Evolutionary conservation across 2,329 filamentous ascomycete genomes (phyloP), one percentile per base, ranked within the genome.

Genomic region (Pseudogymnoascus sp.): DNA sequence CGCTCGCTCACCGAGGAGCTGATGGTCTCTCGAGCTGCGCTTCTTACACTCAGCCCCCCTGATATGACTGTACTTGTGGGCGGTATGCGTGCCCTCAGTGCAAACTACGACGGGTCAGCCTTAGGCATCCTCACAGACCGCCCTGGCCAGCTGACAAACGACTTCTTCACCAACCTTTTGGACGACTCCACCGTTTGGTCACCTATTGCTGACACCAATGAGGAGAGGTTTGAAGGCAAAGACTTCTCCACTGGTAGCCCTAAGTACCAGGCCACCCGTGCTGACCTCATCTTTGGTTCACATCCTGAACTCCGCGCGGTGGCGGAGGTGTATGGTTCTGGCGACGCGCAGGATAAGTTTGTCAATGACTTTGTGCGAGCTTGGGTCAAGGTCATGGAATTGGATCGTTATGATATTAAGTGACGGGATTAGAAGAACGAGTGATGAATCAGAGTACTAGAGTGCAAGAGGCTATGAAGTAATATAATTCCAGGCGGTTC

Each of bases 111-210:
- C 64, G 80, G 81, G 57, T 83, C 81, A 4, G 71, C 75, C 33
- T 72, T 80, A 65, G 83, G 83, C 67, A 76, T 85, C 65, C 77
- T 85, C 71, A 86, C 83, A 67, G 76, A 79, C 69, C 76, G 74
- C 11, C 82, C 82, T 1, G 83, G 83, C 65, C 74, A 79, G 67
- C 78, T 86, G 66, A 82, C 79, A 70, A 84, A 83, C 73, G 83
- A 86, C 74, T 86, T 85, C 78, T 85, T 86, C 72, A 77, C 81
- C 72, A 84, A 85, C 74, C 74, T 86, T 21, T 80, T 86, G 50
- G 83, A 86, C 71, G 80, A 77, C 69, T 75, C 72, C 74, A 82
- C 78, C 17, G 75, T 75, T 23, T 85, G 83, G 83, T 80, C 80
- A 73, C 69, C 79, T 0, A 72, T 73, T 17, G 76, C 77, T 66